These are phyloP conservation scores for Colletotrichum truncatum DNA, from an alignment of 2,329 filamentous ascomycete species.

Conservation along the genomic window DNA sequence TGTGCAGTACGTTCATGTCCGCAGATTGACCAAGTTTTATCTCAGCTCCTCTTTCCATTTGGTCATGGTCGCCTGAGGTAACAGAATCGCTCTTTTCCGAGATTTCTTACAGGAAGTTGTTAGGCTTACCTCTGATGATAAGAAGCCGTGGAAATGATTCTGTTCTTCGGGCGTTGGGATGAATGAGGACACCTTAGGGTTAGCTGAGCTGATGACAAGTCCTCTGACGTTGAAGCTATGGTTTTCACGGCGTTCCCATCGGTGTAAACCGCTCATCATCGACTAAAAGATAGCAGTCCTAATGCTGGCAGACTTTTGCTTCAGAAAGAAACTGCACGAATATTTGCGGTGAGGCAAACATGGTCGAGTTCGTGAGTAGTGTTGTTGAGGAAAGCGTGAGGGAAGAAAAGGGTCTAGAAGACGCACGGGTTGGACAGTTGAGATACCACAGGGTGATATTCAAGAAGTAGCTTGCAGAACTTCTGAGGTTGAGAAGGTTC, in stretches of 20 bases:
- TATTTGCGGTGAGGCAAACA: neutral
- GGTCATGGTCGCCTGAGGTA: conserved; percentile 61
- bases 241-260: neutral
- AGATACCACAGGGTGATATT: neutral
- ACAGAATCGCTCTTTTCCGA: conserved; percentile 54
- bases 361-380: neutral
- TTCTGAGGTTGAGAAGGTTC: neutral
- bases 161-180: neutral
- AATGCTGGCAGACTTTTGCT: neutral
- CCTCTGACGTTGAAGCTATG: no score
- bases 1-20: neutral
- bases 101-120: conserved; percentile 31
- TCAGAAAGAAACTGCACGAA: neutral
- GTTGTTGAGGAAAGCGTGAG: neutral
- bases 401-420: neutral
- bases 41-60: conserved; percentile 51
- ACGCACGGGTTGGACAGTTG: neutral
- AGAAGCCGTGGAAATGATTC: neutral
- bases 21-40: conserved; percentile 51
- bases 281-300: neutral
- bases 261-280: neutral
- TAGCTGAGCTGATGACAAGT: no score
- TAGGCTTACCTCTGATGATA: neutral
- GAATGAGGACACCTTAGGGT: neutral
- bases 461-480: neutral